Evolutionary conservation across 2,329 filamentous ascomycete species (phyloP), one percentile per base, ranked within the genome.

Genomic region (Monosporascus sp.): DNA sequence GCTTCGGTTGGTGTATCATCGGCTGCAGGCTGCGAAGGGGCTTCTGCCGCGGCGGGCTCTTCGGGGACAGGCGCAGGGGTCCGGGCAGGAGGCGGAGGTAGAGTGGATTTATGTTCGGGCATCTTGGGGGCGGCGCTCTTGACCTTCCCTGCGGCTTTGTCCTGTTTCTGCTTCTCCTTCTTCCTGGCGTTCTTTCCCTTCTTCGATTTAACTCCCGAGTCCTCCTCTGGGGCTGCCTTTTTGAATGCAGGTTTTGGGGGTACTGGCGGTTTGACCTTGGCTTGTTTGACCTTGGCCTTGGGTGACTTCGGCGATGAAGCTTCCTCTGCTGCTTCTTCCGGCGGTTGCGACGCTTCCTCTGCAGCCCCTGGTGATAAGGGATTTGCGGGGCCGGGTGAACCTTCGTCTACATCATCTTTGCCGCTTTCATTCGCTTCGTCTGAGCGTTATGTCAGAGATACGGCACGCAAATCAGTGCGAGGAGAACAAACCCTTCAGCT

Each of bases 401-500:
- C 49, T 46, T 61, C 57, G 46, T 58, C 55, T 57, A 57, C 49
- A 46, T 49, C 50, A 17, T 59, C 48, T 41, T 49, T 51, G 49
- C 57, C 55, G 34, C 48, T 43, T 17, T 62, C 59, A 46, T 44
- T 47, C 19, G 54, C 52, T 40, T 57, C 56, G 43, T 41, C 61
- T 61, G 54, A 46, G 48, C 40, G 34, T 26, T 36, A 38, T 53
- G 54, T 65, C 64, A 63, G 63, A 17, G 41, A 49, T 56, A 57
- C 51, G 49, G 34, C 36, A 31, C 4, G 49, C 9, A 49, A 48
- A 11, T 55, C 17, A 36, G 24, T 19, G 37, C 36, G 49, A 20
- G 43, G 40, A 7, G 46, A 37, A 57, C 59, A 46, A 63, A 66
- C 65, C 64, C 61, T 60, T 34, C 36, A 60, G 38, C 26, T 62